Base-by-base conservation (phyloP, 2,329 filamentous ascomycete genomes). In the Ophioceras dolichostomum region DNA sequence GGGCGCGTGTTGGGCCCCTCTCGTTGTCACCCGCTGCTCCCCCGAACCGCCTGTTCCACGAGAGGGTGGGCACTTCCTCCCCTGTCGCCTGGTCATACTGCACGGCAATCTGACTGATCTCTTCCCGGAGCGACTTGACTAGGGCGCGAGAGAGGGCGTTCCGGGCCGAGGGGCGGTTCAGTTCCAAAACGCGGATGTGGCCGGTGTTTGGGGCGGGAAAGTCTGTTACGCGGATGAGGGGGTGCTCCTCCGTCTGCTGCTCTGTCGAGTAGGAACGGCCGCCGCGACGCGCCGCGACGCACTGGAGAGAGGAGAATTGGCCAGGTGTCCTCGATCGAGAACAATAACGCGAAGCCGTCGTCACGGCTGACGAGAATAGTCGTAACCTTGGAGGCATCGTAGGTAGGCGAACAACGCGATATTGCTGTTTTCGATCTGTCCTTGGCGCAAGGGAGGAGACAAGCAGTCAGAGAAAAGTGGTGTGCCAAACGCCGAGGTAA, bases 71-170 rank as follows among this genome's bases (percentile, higher is more conserved):
- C 2, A 67, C 42, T 55, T 79, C 75, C 32, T 72, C 60, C 40
- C 73, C 74, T 8, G 50, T 55, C 13, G 62, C 53, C 18, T 57
- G 52, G 17, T 68, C 69, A 47, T 80, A 79, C 50, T 79, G 73
- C 8, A 57, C 63, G 39, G 81, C 74, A 32, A 96, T 70, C 42
- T 72, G 70, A 49, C 85, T 73, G 39, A 96, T 68, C 51, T 94
- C 75, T 30, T 72, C 67, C 36, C 73, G 72, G 40, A 98, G 68
- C 34, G 80, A 72, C 4, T 73, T 61, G 36, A 98, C 72, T 27
- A 98, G 69, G 40, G 79, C 75, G 41, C 68, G 72, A 1, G 88
- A 96, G 53, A 98, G 83, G 47, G 91, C 91, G 60, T 98, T 98
- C 52, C 89, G 83, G 26, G 88, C 81, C 8, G 73, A 59, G 1